Conservation (phyloP, 73 alveolate genomes). For the Paramecium bursaria region DNA sequence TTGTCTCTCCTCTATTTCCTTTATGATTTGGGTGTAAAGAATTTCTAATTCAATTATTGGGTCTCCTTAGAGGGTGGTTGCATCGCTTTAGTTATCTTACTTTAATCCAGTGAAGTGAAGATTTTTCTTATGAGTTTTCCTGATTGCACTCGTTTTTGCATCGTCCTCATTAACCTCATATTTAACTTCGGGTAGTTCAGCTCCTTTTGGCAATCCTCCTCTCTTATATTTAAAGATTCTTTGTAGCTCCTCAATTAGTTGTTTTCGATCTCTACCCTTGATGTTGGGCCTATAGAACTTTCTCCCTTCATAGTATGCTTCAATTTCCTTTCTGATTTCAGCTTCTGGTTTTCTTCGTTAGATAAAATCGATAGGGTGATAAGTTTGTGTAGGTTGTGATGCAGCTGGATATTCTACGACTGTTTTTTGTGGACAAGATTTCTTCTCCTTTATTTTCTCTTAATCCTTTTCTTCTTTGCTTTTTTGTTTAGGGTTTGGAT, state of each 20-base stretch:
- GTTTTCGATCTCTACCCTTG: conserved; percentile 73
- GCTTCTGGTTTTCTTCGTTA: conserved; percentile 75
- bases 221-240: conserved; percentile 72
- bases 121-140: conserved; percentile 59
- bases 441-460: conserved; percentile 67
- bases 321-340: conserved; percentile 76
- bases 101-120: conserved; percentile 51
- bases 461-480: conserved; percentile 42
- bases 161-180: conserved; percentile 48
- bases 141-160: conserved; percentile 34
- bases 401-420: conserved; percentile 74
- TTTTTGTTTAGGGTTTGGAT: conserved; percentile 74
- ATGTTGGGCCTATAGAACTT: conserved; percentile 72
- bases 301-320: conserved; percentile 65
- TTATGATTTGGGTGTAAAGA: conserved; percentile 68
- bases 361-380: conserved; percentile 75
- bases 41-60: conserved; percentile 71
- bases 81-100: conserved; percentile 46
- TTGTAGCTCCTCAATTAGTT: conserved; percentile 70
- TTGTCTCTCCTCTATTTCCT: conserved; percentile 80
- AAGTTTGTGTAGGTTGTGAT: conserved; percentile 59
- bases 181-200: conserved; percentile 70
- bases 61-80: conserved; percentile 61
- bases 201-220: conserved; percentile 73
- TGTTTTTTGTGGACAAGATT: conserved; percentile 75